Evolutionary conservation across 1,284 basidiomycete species (phyloP).

Genomic region (Chiua sp.): DNA sequence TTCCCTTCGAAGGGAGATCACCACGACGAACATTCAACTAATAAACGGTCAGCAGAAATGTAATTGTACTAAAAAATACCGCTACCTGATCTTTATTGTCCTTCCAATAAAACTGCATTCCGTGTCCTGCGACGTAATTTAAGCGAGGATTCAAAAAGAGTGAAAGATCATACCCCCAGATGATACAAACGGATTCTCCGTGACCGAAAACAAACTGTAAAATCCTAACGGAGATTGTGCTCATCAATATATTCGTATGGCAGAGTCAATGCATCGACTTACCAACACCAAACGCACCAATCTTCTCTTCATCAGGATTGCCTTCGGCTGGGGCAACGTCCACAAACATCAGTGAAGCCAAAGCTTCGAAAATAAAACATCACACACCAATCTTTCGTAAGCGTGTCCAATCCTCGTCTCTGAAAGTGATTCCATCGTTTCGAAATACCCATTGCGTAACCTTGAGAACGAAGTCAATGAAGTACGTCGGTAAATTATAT

Average conservation of each 20-base stretch:
- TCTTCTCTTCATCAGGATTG: conserved; percentile 85
- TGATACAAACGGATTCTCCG: conserved; percentile 94
- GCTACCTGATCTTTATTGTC: conserved; percentile 83
- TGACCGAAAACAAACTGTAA: conserved; percentile 82
- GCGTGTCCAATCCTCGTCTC: conserved; percentile 87
- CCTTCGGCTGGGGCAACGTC: conserved; percentile 64
- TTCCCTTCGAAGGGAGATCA: conserved; percentile 52
- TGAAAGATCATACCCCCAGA: conserved; percentile 67
- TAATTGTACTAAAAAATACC: background rate
- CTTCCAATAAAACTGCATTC: conserved; percentile 99
- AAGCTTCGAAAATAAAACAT: background rate
- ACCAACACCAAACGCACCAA: conserved; percentile 88
- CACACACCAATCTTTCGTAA: conserved; percentile 84
- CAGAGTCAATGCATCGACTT: conserved; percentile 27
- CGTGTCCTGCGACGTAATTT: conserved; percentile 60
- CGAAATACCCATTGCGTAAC: conserved; percentile 80
- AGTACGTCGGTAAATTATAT: background rate
- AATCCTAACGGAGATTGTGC: conserved; percentile 56
- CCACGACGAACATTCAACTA: conserved; percentile 83
- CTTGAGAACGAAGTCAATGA: conserved; percentile 38
- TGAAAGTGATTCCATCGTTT: conserved; percentile 87
- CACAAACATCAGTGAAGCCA: background rate
- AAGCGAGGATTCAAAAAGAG: background rate
- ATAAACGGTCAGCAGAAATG: conserved; percentile 7
- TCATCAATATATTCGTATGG: background rate